Evolutionary conservation across 768 basidiomycete genomes (phyloP).

Genomic region (Boletus bicolor): DNA sequence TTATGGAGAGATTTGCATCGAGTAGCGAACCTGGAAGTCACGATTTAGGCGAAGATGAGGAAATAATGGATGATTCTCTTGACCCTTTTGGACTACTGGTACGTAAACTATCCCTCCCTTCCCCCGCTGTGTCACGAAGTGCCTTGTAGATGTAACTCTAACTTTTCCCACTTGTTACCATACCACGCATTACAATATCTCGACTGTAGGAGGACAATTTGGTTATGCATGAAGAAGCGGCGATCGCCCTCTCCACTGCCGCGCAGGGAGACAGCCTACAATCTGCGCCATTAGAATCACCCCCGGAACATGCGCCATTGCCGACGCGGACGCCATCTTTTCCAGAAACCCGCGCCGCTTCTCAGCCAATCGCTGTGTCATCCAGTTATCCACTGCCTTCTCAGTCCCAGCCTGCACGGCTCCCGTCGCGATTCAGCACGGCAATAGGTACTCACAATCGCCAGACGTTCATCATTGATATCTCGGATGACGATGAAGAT

Average conservation of each 20-base stretch:
- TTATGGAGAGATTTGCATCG: slow-evolving; percentile 24
- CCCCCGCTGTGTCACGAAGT: slow-evolving; percentile 24
- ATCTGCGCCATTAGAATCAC: slow-evolving; percentile 2
- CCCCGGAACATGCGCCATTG: neutral
- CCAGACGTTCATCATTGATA: slow-evolving; percentile 32
- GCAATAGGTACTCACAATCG: slow-evolving; percentile 19
- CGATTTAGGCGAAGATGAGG: slow-evolving; percentile 36
- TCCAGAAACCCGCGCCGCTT: slow-evolving; percentile 6
- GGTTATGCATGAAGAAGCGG: slow-evolving; percentile 5
- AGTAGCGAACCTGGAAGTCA: slow-evolving; percentile 19
- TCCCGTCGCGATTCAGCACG: slow-evolving; percentile 28
- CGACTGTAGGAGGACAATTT: slow-evolving; percentile 16
- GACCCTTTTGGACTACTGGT: slow-evolving; percentile 24
- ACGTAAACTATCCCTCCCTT: slow-evolving; percentile 17
- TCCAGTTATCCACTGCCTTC: neutral
- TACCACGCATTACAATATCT: slow-evolving; percentile 6
- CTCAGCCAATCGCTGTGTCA: neutral
- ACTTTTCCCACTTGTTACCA: slow-evolving; percentile 21
- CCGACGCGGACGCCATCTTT: neutral
- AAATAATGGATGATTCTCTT: slow-evolving; percentile 1
- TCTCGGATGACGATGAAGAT: slow-evolving; percentile 30
- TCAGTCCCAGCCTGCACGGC: slow-evolving; percentile 3
- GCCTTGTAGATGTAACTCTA: slow-evolving; percentile 31
- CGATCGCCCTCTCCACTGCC: neutral
- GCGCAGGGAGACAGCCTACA: slow-evolving; percentile 1